Percentiles rank a stretch among this genome's conserved stretches.
phyloP scores from a whole-genome alignment of 768 basidiomycete species.

The Pulveroboletus sp. region DNA sequence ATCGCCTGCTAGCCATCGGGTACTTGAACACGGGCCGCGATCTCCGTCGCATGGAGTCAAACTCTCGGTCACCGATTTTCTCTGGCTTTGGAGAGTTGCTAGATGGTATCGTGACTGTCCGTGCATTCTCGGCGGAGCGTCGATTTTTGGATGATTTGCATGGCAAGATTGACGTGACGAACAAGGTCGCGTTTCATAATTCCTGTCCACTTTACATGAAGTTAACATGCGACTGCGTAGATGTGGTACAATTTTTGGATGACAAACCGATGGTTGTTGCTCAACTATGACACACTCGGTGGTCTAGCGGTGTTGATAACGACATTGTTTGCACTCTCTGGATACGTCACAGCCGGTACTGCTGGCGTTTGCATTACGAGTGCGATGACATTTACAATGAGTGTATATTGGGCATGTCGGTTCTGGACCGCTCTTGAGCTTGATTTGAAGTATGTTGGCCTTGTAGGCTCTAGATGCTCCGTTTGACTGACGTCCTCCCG shows the following conservation, averaged over 20 bases:
- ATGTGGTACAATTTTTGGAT: conserved; percentile 91
- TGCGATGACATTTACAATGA: conserved; percentile 55
- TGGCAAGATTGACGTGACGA: conserved; percentile 70
- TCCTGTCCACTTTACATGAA: not conserved
- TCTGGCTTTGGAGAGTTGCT: conserved; percentile 78
- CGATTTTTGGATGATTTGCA: conserved; percentile 75
- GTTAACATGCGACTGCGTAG: conserved; percentile 18
- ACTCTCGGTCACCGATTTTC: conserved; percentile 78
- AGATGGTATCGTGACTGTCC: conserved; percentile 88
- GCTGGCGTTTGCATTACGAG: conserved; percentile 76
- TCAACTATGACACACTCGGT: conserved; percentile 79
- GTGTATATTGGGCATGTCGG: conserved; percentile 48
- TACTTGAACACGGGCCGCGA: conserved; percentile 81
- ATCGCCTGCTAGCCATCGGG: conserved; percentile 63
- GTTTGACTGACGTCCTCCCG: conserved; percentile 4
- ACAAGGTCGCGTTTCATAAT: conserved; percentile 44
- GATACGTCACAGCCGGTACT: conserved; percentile 51
- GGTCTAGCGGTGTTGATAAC: conserved; percentile 70
- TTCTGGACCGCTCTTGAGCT: conserved; percentile 59
- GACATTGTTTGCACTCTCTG: conserved; percentile 69
- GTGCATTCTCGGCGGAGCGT: conserved; percentile 82
- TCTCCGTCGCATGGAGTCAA: conserved; percentile 86
- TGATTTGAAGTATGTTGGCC: conserved; percentile 60
- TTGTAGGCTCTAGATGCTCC: not conserved
- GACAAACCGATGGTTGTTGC: conserved; percentile 80